Conservation (phyloP, 2,329 filamentous ascomycete species). For the Microascus cirrosus region DNA sequence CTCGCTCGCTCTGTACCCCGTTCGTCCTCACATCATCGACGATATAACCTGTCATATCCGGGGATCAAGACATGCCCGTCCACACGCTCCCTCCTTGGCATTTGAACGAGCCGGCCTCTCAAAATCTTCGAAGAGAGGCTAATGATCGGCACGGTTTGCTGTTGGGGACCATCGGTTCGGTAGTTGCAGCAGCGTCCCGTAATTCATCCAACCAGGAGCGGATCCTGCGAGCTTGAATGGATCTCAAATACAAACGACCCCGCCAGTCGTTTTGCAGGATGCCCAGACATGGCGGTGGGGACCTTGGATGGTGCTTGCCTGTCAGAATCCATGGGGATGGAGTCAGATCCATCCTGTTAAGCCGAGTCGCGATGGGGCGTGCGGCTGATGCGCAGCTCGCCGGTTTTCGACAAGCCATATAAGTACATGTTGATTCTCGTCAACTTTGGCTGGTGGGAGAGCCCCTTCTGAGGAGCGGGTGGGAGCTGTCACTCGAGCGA, state of each 20-base stretch:
- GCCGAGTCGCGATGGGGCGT: not conserved
- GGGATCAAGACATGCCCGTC: not conserved
- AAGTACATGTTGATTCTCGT: too few relatives aligned
- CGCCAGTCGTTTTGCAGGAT: not conserved
- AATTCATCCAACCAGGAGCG: constrained; percentile 1
- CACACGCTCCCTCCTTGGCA: not conserved
- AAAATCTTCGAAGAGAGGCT: not conserved
- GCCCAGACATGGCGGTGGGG: too few relatives aligned
- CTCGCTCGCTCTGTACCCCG: not conserved
- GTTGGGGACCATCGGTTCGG: not conserved
- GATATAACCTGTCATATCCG: not conserved
- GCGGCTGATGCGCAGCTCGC: not conserved
- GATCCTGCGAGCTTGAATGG: not conserved
- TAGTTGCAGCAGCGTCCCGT: not conserved
- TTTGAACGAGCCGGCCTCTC: not conserved
- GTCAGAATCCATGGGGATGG: not conserved
- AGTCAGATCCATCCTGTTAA: not conserved
- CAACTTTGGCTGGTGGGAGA: not conserved
- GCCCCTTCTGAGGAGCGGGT: too few relatives aligned
- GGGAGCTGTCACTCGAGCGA: too few relatives aligned
- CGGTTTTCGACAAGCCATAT: not conserved
- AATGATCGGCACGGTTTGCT: not conserved
- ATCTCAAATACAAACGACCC: not conserved
- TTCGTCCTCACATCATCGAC: not conserved
- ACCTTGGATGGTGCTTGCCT: too few relatives aligned